Percentiles rank a stretch among this genome's conserved stretches.
Evolutionary conservation across 805 yeast species (phyloP).

Genomic region (Suhomyces pyralidae): DNA sequence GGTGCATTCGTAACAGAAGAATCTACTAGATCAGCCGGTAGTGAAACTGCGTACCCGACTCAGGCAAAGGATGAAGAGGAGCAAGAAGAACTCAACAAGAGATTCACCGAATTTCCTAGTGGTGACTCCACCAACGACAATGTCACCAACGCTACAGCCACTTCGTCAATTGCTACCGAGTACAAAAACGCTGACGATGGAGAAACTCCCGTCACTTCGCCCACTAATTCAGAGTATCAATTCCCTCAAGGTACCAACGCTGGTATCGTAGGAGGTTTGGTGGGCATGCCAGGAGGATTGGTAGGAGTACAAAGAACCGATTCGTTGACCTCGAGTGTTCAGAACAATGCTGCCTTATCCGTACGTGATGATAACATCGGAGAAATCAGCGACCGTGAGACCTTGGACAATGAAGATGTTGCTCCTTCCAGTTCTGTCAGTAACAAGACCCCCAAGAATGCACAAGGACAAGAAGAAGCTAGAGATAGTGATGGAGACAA

Average conservation of each 20-base stretch:
- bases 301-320: conserved; percentile 61
- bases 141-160: conserved; percentile 29
- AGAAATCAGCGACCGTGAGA: conserved; percentile 42
- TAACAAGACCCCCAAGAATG: conserved; percentile 6
- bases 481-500: conserved; percentile 41
- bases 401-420: conserved; percentile 26
- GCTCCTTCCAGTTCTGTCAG: conserved; percentile 27
- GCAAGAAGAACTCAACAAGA: conserved; percentile 13
- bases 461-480: conserved; percentile 17
- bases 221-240: conserved; percentile 47
- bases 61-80: conserved; percentile 12
- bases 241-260: conserved; percentile 33
- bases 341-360: conserved; percentile 86
- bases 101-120: conserved; percentile 35
- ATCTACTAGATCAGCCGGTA: background rate
- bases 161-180: conserved; percentile 33
- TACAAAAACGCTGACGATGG: conserved; percentile 24
- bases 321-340: conserved; percentile 85
- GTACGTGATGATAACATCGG: conserved; percentile 70
- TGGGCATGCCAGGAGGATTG: conserved; percentile 44
- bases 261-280: conserved; percentile 37
- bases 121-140: conserved; percentile 17
- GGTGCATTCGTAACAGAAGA: background rate
- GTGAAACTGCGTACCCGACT: background rate
- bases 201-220: conserved; percentile 50